Conservation (phyloP, 345 rosid genomes). For the Euphorbia tirucalli region DNA sequence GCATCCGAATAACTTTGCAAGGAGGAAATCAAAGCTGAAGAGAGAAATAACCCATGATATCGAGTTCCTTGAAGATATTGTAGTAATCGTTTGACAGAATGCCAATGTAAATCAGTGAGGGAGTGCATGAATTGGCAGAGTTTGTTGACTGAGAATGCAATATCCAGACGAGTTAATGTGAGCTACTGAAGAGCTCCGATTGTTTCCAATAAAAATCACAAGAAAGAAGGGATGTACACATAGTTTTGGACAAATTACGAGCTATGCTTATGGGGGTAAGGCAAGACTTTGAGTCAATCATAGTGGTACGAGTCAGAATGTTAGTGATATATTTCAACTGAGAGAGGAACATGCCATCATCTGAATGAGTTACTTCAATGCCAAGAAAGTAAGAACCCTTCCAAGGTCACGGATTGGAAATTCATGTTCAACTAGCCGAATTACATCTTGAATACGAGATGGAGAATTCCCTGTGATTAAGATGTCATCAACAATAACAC, state of each 20-base stretch:
- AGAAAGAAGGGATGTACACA: too few relatives aligned
- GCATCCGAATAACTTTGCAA: background rate
- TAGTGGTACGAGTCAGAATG: too few relatives aligned
- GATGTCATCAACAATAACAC: slow-evolving; percentile 3
- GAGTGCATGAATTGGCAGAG: background rate
- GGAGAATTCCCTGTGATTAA: background rate
- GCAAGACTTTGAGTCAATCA: background rate
- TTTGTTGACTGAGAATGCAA: background rate
- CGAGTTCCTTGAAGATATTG: background rate
- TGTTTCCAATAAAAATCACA: background rate
- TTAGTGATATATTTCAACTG: background rate
- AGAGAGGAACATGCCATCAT: background rate
- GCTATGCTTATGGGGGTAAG: background rate
- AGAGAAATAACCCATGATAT: background rate
- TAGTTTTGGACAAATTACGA: background rate
- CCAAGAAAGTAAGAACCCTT: background rate
- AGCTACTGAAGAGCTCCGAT: background rate
- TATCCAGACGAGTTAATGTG: background rate
- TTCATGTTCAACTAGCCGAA: background rate
- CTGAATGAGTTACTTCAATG: background rate
- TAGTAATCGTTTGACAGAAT: background rate
- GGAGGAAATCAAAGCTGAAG: too few relatives aligned
- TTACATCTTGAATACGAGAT: too few relatives aligned
- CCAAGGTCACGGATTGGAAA: background rate
- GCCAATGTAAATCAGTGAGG: background rate